These are phyloP conservation scores for Starmera dryadoides DNA, from an alignment of 805 yeast genomes.

Conservation along the genomic window DNA sequence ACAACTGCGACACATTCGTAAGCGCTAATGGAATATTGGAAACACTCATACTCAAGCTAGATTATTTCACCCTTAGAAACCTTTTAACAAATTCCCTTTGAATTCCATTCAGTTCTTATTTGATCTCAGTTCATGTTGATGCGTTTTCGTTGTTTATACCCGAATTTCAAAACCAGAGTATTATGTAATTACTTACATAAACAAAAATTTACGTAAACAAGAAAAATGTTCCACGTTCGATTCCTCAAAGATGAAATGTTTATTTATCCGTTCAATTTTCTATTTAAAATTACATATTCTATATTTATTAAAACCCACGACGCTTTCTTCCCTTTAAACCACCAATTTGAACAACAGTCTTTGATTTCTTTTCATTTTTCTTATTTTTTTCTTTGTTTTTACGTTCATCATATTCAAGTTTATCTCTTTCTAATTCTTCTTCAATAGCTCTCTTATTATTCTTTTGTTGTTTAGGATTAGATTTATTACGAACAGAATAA, in stretches of 20 bases:
- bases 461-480: slow-evolving; percentile 1
- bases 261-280: too few relatives aligned
- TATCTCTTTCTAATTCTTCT: slow-evolving; percentile 14
- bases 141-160: too few relatives aligned
- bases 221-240: too few relatives aligned
- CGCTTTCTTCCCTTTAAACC: slow-evolving; percentile 13
- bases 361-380: slow-evolving; percentile 6
- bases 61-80: too few relatives aligned
- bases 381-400: slow-evolving; percentile 3
- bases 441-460: slow-evolving; percentile 6
- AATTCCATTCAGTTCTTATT: too few relatives aligned
- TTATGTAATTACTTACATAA: too few relatives aligned
- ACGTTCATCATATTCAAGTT: slow-evolving; percentile 7
- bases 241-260: too few relatives aligned
- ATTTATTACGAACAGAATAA: slow-evolving; percentile 35
- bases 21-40: slow-evolving; percentile 13
- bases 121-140: too few relatives aligned
- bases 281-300: too few relatives aligned
- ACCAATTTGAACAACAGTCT: slow-evolving; percentile 16
- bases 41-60: slow-evolving; percentile 1
- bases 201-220: too few relatives aligned
- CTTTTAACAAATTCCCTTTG: too few relatives aligned
- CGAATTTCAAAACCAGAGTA: too few relatives aligned
- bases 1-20: slow-evolving; percentile 22
- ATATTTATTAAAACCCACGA: slow-evolving; percentile 17